Conservation (phyloP, 495 filamentous ascomycete species). For the Diplogelasinospora grovesii region DNA sequence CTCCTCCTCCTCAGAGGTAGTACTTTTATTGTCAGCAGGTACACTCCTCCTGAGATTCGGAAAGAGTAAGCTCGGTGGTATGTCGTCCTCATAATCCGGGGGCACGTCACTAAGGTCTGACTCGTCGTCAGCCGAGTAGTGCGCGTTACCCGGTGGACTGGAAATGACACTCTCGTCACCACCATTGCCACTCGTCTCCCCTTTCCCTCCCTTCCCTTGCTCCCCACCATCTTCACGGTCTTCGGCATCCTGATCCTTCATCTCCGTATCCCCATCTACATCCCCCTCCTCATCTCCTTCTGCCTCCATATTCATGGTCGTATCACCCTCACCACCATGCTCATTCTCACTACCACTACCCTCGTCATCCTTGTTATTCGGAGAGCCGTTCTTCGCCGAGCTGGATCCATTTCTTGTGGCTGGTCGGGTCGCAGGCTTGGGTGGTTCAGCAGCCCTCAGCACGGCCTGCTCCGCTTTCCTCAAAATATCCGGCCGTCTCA, state of each 20-base stretch:
- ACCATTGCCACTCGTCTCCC: constrained; percentile 22
- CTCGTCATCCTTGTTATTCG: constrained; percentile 18
- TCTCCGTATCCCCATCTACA: constrained; percentile 25
- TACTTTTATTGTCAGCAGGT: constrained; percentile 10
- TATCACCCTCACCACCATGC: constrained; percentile 1
- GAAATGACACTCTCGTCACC: constrained; percentile 26
- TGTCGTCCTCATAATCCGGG: constrained; percentile 43
- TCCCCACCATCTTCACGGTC: constrained; percentile 11
- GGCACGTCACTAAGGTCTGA: constrained; percentile 70
- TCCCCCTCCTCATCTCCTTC: constrained; percentile 16
- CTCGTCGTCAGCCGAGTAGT: constrained; percentile 74
- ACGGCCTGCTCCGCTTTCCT: constrained; percentile 45
- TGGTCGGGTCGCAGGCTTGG: constrained; percentile 23
- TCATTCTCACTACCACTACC: constrained; percentile 8
- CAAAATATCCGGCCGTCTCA: constrained; percentile 40
- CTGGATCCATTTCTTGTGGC: constrained; percentile 11
- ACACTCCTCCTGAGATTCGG: constrained; percentile 36
- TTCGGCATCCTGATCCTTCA: constrained; percentile 28
- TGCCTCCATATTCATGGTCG: no score
- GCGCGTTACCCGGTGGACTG: constrained; percentile 51
- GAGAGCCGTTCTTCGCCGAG: constrained; percentile 25
- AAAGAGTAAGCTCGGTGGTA: constrained; percentile 39
- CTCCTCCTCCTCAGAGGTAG: constrained; percentile 16
- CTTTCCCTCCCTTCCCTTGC: constrained; percentile 20
- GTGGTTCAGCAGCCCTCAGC: constrained; percentile 34